phyloP scores from a whole-genome alignment of 257 asterid species.

The Solanum chilense region DNA sequence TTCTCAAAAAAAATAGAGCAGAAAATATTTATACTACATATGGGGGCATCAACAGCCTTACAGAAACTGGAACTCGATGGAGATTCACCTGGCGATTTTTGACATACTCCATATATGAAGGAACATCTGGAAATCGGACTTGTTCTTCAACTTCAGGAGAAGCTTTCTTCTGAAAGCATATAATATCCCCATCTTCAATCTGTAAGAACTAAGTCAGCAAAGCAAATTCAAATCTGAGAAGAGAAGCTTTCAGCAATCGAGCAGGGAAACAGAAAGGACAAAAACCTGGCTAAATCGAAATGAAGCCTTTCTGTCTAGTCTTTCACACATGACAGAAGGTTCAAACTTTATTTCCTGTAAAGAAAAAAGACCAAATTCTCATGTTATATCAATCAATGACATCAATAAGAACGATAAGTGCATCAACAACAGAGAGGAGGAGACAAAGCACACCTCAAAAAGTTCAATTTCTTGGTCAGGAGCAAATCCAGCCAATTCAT shows the following conservation, averaged over 20 bases:
- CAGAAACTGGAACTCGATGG: not conserved
- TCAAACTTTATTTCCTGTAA: slow-evolving; percentile 85
- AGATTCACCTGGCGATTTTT: slow-evolving; percentile 81
- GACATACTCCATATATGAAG: slow-evolving; percentile 81
- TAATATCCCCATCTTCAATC: slow-evolving; percentile 98
- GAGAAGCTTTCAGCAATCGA: not conserved
- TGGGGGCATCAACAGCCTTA: not conserved
- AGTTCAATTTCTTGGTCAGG: slow-evolving; percentile 88
- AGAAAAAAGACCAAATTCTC: not conserved
- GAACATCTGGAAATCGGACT: slow-evolving; percentile 71
- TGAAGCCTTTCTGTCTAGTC: slow-evolving; percentile 63
- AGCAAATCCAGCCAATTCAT: slow-evolving; percentile 86
- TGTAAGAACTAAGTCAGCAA: slow-evolving; percentile 8
- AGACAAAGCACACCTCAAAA: slow-evolving; percentile 58
- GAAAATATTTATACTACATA: not conserved
- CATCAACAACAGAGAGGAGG: not conserved
- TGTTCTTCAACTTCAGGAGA: slow-evolving; percentile 51
- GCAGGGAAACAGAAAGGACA: not conserved
- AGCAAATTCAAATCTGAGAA: not conserved
- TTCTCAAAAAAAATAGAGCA: not conserved
- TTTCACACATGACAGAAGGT: slow-evolving; percentile 95
- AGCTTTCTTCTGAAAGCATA: slow-evolving; percentile 81
- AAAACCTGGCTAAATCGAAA: slow-evolving; percentile 87
- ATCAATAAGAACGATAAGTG: not conserved
- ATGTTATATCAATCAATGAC: not conserved